Base-by-base conservation (phyloP, 164 flowering plant genomes). In the Euptelea pleiosperma region DNA sequence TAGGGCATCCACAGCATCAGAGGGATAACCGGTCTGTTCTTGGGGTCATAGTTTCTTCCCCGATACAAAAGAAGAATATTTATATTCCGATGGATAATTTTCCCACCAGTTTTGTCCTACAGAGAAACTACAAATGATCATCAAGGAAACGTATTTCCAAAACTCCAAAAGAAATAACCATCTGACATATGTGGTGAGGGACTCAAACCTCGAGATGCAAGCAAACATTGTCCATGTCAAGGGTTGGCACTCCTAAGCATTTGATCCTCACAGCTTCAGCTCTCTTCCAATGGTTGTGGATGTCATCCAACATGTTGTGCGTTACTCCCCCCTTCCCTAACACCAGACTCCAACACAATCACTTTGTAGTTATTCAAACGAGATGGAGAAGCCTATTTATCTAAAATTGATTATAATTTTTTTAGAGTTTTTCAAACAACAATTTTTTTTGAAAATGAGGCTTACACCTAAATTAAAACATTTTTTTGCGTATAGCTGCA, bases 191-290 rank as follows among this genome's bases (percentile, higher is more conserved):
- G 7, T 19, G 8, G 16, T 12, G 8, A 47, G 2, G 21, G 41
- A 8, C 35, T 62, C 46, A 53, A 56, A 89, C 95, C 95, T 91
- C 95, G 30, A 91, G 87, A 73, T 89, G 95, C 70, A 81, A 84
- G 78, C 92, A 84, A 28, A 92, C 74, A 68, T 80, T 89, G 69
- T 89, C 96, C 96, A 92, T 92, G 73, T 92, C 96, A 58, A 92
- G 88, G 43, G 98, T 92, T 39, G 98, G 98, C 43, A 86, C 88
- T 33, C 98, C 96, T 73, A 92, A 72, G 62, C 96, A 87, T 69
- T 87, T 92, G 59, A 92, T 85, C 66, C 98, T 84, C 61, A 92
- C 88, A n/a, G 98, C 98, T 70, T 89, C 98, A 19, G 96, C 96
- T 57, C 80, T 81, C 71, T 81, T 90, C 98, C 96, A 92, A 64